Evolutionary conservation across 257 asterid genomes (phyloP).

Genomic region (Petunia axillaris): DNA sequence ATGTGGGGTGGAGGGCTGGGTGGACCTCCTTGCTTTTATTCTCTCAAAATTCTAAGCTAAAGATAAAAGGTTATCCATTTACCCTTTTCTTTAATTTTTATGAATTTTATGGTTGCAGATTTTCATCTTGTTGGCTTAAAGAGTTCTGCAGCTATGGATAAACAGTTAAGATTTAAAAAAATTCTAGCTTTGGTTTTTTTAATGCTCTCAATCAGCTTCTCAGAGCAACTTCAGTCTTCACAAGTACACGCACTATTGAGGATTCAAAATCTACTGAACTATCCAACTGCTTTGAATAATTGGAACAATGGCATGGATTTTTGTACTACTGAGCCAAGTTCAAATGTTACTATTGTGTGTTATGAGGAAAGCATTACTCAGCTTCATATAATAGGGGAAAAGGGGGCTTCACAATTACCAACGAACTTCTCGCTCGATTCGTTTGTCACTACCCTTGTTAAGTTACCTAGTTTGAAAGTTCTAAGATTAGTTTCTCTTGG

Average conservation of each 20-base stretch:
- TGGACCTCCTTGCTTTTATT: neutral
- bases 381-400: conserved; percentile 67
- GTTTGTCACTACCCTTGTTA: conserved; percentile 53
- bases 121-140: neutral
- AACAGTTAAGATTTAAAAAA: neutral
- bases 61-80: neutral
- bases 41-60: neutral
- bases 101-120: neutral
- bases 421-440: conserved; percentile 66
- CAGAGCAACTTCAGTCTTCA: conserved; percentile 54
- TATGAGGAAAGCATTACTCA: conserved; percentile 73
- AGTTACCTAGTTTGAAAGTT: conserved; percentile 68
- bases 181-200: conserved; percentile 33
- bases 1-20: neutral
- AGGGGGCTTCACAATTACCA: conserved; percentile 43
- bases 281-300: conserved; percentile 46
- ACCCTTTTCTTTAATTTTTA: neutral
- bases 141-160: conserved; percentile 14
- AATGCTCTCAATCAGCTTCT: conserved; percentile 40
- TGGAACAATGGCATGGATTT: conserved; percentile 59
- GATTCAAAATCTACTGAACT: conserved; percentile 54
- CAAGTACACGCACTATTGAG: conserved; percentile 53
- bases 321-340: conserved; percentile 60
- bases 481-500: conserved; percentile 80
- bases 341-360: conserved; percentile 63